Conservation (phyloP, 345 rosid genomes). For the Corchorus olitorius region DNA sequence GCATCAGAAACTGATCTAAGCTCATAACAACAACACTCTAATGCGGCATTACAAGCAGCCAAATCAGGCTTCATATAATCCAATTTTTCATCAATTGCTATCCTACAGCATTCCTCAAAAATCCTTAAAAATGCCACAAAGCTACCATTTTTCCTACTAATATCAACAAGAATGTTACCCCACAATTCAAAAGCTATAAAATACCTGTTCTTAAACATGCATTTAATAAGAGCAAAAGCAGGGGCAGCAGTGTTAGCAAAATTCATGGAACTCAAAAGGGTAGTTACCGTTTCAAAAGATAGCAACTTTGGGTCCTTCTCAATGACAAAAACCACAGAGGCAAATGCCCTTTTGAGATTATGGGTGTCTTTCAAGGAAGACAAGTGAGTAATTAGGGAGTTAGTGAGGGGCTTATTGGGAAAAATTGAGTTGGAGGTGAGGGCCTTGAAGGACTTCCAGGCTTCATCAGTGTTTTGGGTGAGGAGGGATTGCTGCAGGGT, state of each 20-base stretch:
- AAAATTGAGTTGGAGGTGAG: slow-evolving; percentile 54
- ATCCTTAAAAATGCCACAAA: slow-evolving; percentile 58
- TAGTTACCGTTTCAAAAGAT: slow-evolving; percentile 52
- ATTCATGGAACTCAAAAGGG: slow-evolving; percentile 63
- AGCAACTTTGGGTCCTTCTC: slow-evolving; percentile 64
- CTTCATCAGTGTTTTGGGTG: slow-evolving; percentile 56
- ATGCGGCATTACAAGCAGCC: slow-evolving; percentile 70
- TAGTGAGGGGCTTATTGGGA: slow-evolving; percentile 62
- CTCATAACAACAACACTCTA: slow-evolving; percentile 65
- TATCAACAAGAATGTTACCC: slow-evolving; percentile 65
- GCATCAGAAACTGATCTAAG: slow-evolving; percentile 69
- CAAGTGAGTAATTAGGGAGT: slow-evolving; percentile 67
- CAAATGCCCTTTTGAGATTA: slow-evolving; percentile 90
- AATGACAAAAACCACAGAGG: slow-evolving; percentile 67
- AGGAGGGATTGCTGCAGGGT: slow-evolving; percentile 58
- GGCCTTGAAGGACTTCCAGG: slow-evolving; percentile 84
- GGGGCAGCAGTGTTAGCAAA: slow-evolving; percentile 58
- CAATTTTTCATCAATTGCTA: slow-evolving; percentile 76
- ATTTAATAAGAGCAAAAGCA: slow-evolving; percentile 78
- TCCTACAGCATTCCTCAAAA: slow-evolving; percentile 69
- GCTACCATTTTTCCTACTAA: slow-evolving; percentile 48
- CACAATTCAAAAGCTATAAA: slow-evolving; percentile 78
- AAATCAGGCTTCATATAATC: slow-evolving; percentile 72
- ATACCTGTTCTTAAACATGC: slow-evolving; percentile 79
- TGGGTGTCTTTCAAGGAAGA: slow-evolving; percentile 51